Percentiles rank a stretch among this genome's conserved stretches.
These are phyloP conservation scores for Chaetothyriales sp. DNA, from an alignment of 2,329 filamentous ascomycete genomes.

Conservation along the genomic window DNA sequence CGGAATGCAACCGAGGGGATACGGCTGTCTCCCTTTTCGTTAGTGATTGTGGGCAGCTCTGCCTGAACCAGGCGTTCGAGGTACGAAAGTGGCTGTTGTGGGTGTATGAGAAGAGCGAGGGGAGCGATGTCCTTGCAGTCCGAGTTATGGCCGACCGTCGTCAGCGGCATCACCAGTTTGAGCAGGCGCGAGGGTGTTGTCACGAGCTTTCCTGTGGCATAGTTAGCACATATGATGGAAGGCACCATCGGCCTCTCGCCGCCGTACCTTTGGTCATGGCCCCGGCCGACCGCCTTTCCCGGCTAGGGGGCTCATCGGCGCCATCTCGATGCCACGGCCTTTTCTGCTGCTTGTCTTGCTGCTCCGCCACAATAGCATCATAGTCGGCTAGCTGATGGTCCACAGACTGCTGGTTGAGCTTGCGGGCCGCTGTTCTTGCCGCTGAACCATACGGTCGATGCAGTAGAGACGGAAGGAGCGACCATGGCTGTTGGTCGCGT, in stretches of 20 bases:
- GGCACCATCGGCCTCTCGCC: neutral
- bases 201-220: constrained; percentile 52
- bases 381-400: constrained; percentile 15
- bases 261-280: constrained; percentile 51
- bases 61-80: constrained; percentile 79
- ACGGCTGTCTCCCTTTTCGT: constrained; percentile 50
- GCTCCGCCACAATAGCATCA: constrained; percentile 23
- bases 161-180: constrained; percentile 66
- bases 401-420: constrained; percentile 17
- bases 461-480: neutral
- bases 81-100: constrained; percentile 81
- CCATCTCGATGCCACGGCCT: constrained; percentile 55
- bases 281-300: constrained; percentile 36
- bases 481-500: neutral
- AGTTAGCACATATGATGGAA: neutral
- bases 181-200: constrained; percentile 69
- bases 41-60: constrained; percentile 58
- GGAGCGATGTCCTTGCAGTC: constrained; percentile 64
- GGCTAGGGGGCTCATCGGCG: constrained; percentile 44
- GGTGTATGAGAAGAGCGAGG: constrained; percentile 71
- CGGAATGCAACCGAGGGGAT: constrained; percentile 65
- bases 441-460: neutral
- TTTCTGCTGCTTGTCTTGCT: constrained; percentile 38
- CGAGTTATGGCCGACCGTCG: constrained; percentile 44
- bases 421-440: constrained; percentile 3